Evolutionary conservation across 345 rosid species (phyloP).

Genomic region (Eucalyptus leucophloia): DNA sequence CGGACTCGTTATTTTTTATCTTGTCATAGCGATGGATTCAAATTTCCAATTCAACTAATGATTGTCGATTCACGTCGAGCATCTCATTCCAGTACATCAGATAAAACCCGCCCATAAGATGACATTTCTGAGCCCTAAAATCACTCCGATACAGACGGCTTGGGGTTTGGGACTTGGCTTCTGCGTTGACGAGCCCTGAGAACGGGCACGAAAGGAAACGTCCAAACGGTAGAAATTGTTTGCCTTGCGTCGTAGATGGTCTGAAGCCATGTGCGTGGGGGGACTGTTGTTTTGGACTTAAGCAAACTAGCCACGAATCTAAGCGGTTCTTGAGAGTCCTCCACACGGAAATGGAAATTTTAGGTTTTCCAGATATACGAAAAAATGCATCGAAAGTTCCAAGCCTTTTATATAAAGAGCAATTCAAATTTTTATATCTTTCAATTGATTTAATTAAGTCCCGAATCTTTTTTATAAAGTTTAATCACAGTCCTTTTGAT

Average conservation of each 20-base stretch:
- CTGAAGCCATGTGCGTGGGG: background rate
- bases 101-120: background rate
- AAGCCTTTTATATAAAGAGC: background rate
- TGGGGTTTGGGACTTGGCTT: background rate
- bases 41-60: too few relatives aligned
- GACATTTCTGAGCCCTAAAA: background rate
- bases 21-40: background rate
- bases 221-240: background rate
- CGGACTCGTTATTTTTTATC: background rate
- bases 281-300: background rate
- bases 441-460: background rate
- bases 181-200: background rate
- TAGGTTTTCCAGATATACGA: background rate
- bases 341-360: background rate
- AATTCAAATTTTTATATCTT: too few relatives aligned
- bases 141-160: background rate
- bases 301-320: background rate
- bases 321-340: background rate
- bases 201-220: background rate
- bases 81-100: background rate
- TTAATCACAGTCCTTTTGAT: background rate
- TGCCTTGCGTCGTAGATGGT: background rate
- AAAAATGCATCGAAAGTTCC: background rate
- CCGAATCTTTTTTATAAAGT: rapidly evolving
- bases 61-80: background rate